Base-by-base conservation (phyloP, 495 filamentous ascomycete species). In the Bacidia gigantensis region DNA sequence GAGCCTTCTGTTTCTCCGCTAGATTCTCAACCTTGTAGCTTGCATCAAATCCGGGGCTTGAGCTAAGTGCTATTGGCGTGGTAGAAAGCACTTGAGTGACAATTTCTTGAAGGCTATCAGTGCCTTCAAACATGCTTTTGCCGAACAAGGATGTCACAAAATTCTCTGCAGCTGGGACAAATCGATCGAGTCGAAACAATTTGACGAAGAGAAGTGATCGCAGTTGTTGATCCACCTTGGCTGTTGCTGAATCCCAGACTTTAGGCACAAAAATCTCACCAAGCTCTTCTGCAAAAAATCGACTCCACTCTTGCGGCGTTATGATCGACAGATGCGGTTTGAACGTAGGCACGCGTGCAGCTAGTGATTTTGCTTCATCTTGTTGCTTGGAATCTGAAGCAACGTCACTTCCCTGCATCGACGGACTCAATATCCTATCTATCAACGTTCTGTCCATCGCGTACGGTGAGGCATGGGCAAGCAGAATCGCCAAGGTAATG, bases 1-100 rank as follows among this genome's bases (percentile, higher is more conserved):
- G 83, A 26, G 81, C 80, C 49, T 78, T 74, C 64, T 77, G 83
- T 56, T 83, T 78, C 64, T 95, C 87, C 21, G 97, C 92, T 21
- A 97, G 73, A 48, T 82, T 87, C 62, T 97, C 90, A 51, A 99
- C 92, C 75, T 96, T 96, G 78, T 96, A 99, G 63, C 87, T 93
- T 26, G 92, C 92, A 68, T 99, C 92, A 65, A 97, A 99, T 50
- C 92, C 92, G 50, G 92, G 89, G 59, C 82, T 94, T 12, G 89
- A 97, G 63, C 88, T 86, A 12, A 99, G 76, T 23, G 92, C 80
- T 61, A 99, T 87, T 17, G 92, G 92, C 17, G 83, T 84, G 32
- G 79, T 86, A 3, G 90, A 80, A 1, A 80, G 79, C 52, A 96
- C 86, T 67, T 95, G 86, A 35, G 77, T 75, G 47, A 95, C 82